Percentiles rank a stretch among this genome's conserved stretches.
These are phyloP conservation scores for Clitopilus passeckerianus DNA, from an alignment of 768 basidiomycete species.

Conservation along the genomic window DNA sequence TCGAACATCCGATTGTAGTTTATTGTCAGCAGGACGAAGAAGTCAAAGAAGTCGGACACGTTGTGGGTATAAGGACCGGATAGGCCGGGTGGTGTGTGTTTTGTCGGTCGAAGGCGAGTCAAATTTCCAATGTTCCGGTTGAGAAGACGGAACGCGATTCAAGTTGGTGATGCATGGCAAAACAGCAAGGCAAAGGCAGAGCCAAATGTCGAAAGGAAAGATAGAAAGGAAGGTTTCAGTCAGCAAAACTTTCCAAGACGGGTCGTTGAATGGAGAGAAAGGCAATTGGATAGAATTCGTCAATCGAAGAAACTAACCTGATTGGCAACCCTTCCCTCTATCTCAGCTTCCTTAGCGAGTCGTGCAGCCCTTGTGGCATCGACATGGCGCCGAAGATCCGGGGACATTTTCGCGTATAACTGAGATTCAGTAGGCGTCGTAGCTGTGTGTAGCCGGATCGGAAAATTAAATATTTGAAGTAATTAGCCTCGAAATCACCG, in stretches of 20 bases:
- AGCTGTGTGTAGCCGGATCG: slow-evolving; percentile 22
- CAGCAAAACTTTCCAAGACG: slow-evolving; percentile 1
- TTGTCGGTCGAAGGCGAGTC: neutral
- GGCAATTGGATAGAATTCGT: neutral
- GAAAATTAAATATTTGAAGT: neutral
- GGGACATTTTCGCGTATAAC: slow-evolving; percentile 60
- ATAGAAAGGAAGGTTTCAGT: neutral
- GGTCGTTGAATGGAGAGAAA: neutral
- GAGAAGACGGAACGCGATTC: neutral
- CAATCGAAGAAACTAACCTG: slow-evolving; percentile 34
- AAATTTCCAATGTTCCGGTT: neutral
- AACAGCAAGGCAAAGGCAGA: neutral
- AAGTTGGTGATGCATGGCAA: neutral
- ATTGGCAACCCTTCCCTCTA: slow-evolving; percentile 44
- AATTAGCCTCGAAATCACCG: slow-evolving; percentile 3
- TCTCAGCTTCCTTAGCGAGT: slow-evolving; percentile 46
- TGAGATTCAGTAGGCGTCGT: slow-evolving; percentile 51
- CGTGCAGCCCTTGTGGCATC: slow-evolving; percentile 53
- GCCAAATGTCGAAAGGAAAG: neutral
- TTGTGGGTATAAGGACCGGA: neutral
- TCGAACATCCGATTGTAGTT: neutral
- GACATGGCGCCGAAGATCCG: slow-evolving; percentile 59
- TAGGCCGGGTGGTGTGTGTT: neutral
- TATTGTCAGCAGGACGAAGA: neutral
- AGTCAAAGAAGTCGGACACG: neutral